phyloP scores from a whole-genome alignment of 352 stramenopile species.

The Phytophthora kernoviae region DNA sequence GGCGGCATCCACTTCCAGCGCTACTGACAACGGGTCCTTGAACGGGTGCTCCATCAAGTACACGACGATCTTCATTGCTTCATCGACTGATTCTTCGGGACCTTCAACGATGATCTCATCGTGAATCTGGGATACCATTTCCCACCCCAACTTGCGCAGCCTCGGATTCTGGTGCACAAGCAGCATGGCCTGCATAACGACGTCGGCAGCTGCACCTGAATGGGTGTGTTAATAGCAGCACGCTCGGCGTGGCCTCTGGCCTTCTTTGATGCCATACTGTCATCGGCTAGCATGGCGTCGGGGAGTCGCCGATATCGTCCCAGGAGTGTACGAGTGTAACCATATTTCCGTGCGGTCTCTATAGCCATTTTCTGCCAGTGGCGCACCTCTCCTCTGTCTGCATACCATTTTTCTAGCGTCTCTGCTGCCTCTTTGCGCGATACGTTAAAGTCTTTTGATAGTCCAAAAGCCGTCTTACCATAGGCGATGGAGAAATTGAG shows the following conservation, averaged over 20 bases:
- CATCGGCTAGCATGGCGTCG: conserved; percentile 86
- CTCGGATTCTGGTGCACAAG: conserved; percentile 94
- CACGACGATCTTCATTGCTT: conserved; percentile 87
- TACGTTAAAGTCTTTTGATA: conserved; percentile 93
- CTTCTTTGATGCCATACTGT: conserved; percentile 67
- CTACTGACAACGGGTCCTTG: conserved; percentile 86
- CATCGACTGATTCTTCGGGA: conserved; percentile 95
- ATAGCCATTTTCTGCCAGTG: conserved; percentile 96
- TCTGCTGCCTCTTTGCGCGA: conserved; percentile 77
- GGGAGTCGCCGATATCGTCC: conserved; percentile 96
- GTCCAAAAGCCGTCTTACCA: conserved; percentile 97
- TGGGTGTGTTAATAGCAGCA: conserved; percentile 99
- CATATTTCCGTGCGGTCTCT: conserved; percentile 75
- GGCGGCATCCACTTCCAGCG: conserved; percentile 94
- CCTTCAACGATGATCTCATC: conserved; percentile 99
- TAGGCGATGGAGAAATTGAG: conserved; percentile 99
- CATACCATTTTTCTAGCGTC: conserved; percentile 97
- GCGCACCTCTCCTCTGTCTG: conserved; percentile 88
- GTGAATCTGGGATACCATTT: conserved; percentile 99
- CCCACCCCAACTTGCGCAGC: conserved; percentile 95
- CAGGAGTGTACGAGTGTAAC: conserved; percentile 96
- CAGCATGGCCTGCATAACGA: conserved; percentile 99
- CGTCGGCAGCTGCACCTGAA: conserved; percentile 97
- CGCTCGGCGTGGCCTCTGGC: conserved; percentile 90
- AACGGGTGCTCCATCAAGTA: conserved; percentile 99